Evolutionary conservation across 2,329 filamentous ascomycete species (phyloP).

Genomic region (Colletotrichum eleusines): DNA sequence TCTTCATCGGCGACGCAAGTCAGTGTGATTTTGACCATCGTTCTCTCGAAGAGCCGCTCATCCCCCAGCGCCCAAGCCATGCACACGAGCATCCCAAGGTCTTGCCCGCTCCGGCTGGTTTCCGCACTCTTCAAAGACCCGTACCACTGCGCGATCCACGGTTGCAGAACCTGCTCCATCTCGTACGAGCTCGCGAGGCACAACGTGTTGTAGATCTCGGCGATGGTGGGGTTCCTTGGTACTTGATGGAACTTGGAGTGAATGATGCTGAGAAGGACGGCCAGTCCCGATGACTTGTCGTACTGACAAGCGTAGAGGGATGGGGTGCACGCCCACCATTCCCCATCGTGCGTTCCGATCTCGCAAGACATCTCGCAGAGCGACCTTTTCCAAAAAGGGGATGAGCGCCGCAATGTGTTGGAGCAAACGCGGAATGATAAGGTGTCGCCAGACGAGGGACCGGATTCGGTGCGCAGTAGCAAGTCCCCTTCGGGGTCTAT

Average conservation of each 20-base stretch:
- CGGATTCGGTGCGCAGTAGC: slow-evolving; percentile 3
- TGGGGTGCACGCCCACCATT: slow-evolving; percentile 18
- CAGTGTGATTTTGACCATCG: slow-evolving; percentile 7
- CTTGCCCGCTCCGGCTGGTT: slow-evolving; percentile 1
- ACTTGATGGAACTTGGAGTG: slow-evolving; percentile 23
- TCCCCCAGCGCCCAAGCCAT: slow-evolving; percentile 32
- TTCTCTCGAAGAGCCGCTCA: slow-evolving; percentile 22
- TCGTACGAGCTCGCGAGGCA: slow-evolving; percentile 34
- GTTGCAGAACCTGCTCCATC: slow-evolving; percentile 32
- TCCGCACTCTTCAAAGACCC: neutral
- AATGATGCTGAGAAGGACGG: slow-evolving; percentile 32
- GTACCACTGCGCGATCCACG: slow-evolving; percentile 33
- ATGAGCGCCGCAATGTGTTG: slow-evolving; percentile 26
- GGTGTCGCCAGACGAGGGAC: slow-evolving; percentile 10
- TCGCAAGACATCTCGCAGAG: slow-evolving; percentile 10
- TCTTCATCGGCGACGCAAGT: slow-evolving; percentile 3
- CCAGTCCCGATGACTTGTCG: slow-evolving; percentile 26
- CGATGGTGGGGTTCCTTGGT: neutral
- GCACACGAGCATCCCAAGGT: slow-evolving; percentile 22
- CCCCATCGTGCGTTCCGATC: neutral
- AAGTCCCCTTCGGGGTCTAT: slow-evolving; percentile 30
- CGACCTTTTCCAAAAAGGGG: slow-evolving; percentile 32
- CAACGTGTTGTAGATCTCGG: slow-evolving; percentile 24
- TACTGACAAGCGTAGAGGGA: slow-evolving; percentile 26
- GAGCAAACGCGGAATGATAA: slow-evolving; percentile 28